phyloP scores from a whole-genome alignment of 495 filamentous ascomycete species.

The Lentithecium fluviatile region DNA sequence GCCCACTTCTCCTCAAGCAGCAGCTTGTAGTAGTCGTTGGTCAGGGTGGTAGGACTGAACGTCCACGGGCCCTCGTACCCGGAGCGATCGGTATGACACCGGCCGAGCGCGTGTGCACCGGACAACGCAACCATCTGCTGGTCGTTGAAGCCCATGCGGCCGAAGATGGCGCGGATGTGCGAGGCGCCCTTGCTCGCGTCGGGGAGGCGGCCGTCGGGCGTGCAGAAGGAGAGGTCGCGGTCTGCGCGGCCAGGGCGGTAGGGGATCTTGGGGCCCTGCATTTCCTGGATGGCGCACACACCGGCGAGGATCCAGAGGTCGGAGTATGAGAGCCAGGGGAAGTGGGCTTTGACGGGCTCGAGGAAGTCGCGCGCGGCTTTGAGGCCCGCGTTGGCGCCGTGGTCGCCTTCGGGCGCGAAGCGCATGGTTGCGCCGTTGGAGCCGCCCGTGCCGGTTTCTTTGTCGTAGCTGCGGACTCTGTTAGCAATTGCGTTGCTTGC shows the following conservation, averaged over 20 bases:
- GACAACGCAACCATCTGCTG: slow-evolving; percentile 89
- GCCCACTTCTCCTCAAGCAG: slow-evolving; percentile 90
- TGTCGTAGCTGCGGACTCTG: slow-evolving; percentile 63
- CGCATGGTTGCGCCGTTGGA: slow-evolving; percentile 98
- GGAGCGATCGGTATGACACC: slow-evolving; percentile 84
- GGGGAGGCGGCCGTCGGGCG: slow-evolving; percentile 90
- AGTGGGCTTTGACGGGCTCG: slow-evolving; percentile 76
- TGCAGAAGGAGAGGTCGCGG: slow-evolving; percentile 58
- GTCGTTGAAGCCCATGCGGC: slow-evolving; percentile 97
- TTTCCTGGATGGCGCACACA: slow-evolving; percentile 87
- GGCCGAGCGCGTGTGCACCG: slow-evolving; percentile 89
- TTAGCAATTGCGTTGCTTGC: neutral
- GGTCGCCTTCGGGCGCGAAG: slow-evolving; percentile 85
- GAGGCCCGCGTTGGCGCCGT: slow-evolving; percentile 93
- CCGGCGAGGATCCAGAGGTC: slow-evolving; percentile 95
- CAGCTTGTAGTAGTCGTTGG: slow-evolving; percentile 90
- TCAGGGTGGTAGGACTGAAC: slow-evolving; percentile 90
- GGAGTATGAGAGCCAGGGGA: slow-evolving; percentile 91
- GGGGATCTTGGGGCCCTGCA: slow-evolving; percentile 83
- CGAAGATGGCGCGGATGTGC: slow-evolving; percentile 91
- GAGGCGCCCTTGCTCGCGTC: slow-evolving; percentile 76
- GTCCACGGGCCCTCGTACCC: slow-evolving; percentile 95
- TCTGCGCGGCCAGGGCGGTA: slow-evolving; percentile 88
- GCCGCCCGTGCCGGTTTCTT: slow-evolving; percentile 84
- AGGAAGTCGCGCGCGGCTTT: slow-evolving; percentile 87